phyloP scores from a whole-genome alignment of 2,329 filamentous ascomycete genomes.

The Penicillium expansum region DNA sequence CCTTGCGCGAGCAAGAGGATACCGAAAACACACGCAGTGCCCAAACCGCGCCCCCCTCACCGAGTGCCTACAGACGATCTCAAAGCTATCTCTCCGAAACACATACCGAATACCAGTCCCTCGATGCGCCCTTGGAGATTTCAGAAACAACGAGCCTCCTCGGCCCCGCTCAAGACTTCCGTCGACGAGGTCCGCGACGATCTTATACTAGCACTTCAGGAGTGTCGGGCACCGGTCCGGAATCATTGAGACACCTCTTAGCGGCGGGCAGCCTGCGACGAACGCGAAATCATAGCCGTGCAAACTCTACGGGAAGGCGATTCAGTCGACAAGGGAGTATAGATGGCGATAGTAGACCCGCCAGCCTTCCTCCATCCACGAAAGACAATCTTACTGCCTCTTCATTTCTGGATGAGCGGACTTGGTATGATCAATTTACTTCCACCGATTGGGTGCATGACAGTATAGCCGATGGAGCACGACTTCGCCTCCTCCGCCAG shows the following conservation, averaged over 20 bases:
- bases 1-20: slow-evolving; percentile 17
- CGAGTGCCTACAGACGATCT: slow-evolving; percentile 31
- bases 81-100: slow-evolving; percentile 32
- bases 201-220: slow-evolving; percentile 40
- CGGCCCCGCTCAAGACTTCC: slow-evolving; percentile 17
- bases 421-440: slow-evolving; percentile 98
- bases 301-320: slow-evolving; percentile 53
- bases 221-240: slow-evolving; percentile 34
- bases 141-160: slow-evolving; percentile 39
- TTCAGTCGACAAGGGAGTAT: slow-evolving; percentile 53
- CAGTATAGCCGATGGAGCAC: slow-evolving; percentile 88
- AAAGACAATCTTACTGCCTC: slow-evolving; percentile 55
- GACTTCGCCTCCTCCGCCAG: slow-evolving; percentile 76
- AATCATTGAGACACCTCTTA: slow-evolving; percentile 37
- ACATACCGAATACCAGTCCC: slow-evolving; percentile 33
- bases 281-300: slow-evolving; percentile 48
- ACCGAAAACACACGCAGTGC: slow-evolving; percentile 12
- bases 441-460: slow-evolving; percentile 99
- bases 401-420: slow-evolving; percentile 74
- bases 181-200: slow-evolving; percentile 27
- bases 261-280: slow-evolving; percentile 38
- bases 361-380: slow-evolving; percentile 43
- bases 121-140: slow-evolving; percentile 30
- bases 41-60: slow-evolving; percentile 39
- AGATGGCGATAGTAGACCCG: slow-evolving; percentile 45